phyloP scores from a whole-genome alignment of 768 basidiomycete genomes.

The Jaapia argillacea region DNA sequence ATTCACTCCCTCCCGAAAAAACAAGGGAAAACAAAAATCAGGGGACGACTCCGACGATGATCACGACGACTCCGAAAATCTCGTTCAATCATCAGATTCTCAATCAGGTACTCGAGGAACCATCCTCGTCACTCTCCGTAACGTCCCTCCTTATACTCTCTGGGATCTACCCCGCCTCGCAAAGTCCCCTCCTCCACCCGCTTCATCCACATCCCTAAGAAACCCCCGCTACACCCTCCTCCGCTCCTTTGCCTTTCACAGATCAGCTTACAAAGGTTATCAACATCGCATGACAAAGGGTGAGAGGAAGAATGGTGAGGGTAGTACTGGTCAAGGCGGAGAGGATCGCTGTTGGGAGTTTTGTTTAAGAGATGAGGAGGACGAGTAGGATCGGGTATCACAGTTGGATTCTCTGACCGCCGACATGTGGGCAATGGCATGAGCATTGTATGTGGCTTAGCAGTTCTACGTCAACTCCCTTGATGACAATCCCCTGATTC shows the following conservation, averaged over 20 bases:
- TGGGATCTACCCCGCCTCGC: slow-evolving; percentile 78
- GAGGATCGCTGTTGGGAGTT: slow-evolving; percentile 90
- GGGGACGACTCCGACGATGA: slow-evolving; percentile 39
- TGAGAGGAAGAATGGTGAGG: slow-evolving; percentile 54
- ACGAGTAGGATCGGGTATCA: too few relatives aligned
- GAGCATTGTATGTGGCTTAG: too few relatives aligned
- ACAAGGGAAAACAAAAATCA: slow-evolving; percentile 24
- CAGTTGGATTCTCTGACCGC: too few relatives aligned
- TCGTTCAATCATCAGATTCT: too few relatives aligned
- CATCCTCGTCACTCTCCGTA: slow-evolving; percentile 77
- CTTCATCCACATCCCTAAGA: slow-evolving; percentile 30
- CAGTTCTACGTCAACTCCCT: too few relatives aligned
- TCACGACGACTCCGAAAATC: too few relatives aligned
- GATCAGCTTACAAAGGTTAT: slow-evolving; percentile 71
- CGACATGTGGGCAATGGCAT: too few relatives aligned
- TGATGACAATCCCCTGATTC: too few relatives aligned
- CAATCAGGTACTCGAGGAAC: slow-evolving; percentile 45
- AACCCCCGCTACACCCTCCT: slow-evolving; percentile 64
- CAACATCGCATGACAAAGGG: slow-evolving; percentile 95
- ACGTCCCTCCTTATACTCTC: slow-evolving; percentile 77
- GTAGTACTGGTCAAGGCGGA: slow-evolving; percentile 61
- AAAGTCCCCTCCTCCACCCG: slow-evolving; percentile 55
- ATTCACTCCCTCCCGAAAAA: slow-evolving; percentile 24
- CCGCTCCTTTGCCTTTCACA: slow-evolving; percentile 73
- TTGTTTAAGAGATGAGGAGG: slow-evolving; percentile 28